Base-by-base conservation (phyloP, 2,329 filamentous ascomycete genomes). In the Sphaerulina vaccinii region DNA sequence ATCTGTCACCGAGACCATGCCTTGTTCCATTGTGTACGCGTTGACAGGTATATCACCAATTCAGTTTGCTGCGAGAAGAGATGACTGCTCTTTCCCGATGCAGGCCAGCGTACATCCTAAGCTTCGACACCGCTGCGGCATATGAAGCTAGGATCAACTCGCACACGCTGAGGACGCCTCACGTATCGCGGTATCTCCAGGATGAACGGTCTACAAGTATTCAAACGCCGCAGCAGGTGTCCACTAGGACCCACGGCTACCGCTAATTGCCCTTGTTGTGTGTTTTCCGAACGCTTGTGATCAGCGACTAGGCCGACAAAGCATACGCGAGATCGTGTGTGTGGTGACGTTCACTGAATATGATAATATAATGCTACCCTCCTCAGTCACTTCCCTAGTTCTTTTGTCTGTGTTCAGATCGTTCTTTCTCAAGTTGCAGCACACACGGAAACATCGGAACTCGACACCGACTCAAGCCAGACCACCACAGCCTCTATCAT, bases 251-350 rank as follows among this genome's bases (percentile, higher is more conserved):
- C 52, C 22, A 47, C 43, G 46, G 38, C 49, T 51, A 46, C 41
- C 46, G 38, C 41, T 51, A 37, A 49, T 45, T 35, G 43, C 40
- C 55, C 55, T 57, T 41, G 52, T 51, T 46, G 42, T 53, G 55
- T 52, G 49, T 49, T 47, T 52, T 48, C 49, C 16, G 36, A 4
- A 27, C 42, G 52, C 37, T 36, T 49, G 36, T 49, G 45, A 41
- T 37, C 13, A 23, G 24, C 45, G n/a, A 19, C 24, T 16, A 36
- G 32, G 46, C 38, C 54, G 45, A 42, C 42, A 46, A 54, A 33
- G 51, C 48, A 39, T 52, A 51, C 43, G 51, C 51, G 39, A 54
- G 43, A 39, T 38, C 44, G 37, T 43, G 36, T 36, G 37, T 43
- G 36, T 36, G 45, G 38, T 52, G 39, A 45, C 42, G 46, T 42